Base-by-base conservation (phyloP, 1,284 basidiomycete species). In the Pyrrhoderma lamaoense region DNA sequence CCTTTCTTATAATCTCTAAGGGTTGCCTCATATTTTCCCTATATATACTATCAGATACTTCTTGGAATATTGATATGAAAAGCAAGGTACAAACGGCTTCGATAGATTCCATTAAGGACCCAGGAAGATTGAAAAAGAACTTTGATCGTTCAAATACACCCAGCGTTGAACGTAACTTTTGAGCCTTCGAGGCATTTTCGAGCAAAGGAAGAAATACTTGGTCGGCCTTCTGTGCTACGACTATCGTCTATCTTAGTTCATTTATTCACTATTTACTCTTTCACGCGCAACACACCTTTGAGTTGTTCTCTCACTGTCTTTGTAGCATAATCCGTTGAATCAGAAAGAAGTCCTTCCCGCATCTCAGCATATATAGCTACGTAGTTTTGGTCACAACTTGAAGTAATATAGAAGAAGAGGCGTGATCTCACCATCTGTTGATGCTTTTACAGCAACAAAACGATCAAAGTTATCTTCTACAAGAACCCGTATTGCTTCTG, bases 391-490 rank as follows among this genome's bases (percentile, higher is more conserved):
- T 38, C 36, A 18, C 34, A 49, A 9, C 51, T 22, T 37, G 35
- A 16, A 16, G 11, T 37, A 16, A 40, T 22, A 40, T 40, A 18
- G 16, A 5, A 8, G 16, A 51, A 18, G 8, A 37, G 38, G 49
- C 21, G 23, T 18, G 5, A 42, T 62, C 77, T 57, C 64, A 92
- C 93, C 90, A 69, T 97, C 95, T 8, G 90, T 95, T 9, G 90
- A 91, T 13, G 92, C 91, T 64, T 99, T 99, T 56, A 99, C 95
- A 3, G 92, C 89, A 9, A 99, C 95, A 63, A 99, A 99, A 21
- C 93, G 77, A 70, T 99, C 94, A 70, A 99, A 98, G 68, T 98
- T 97, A 62, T 97, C 92, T 67, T 98, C 93, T 19, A 99, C 96
- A 39, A 99, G 76, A 21, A 96, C 83, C 47, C 93, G 79, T 55